Percentiles rank a stretch among this genome's conserved stretches.
These are phyloP conservation scores for Scutellaria baicalensis DNA, from an alignment of 257 asterid genomes.

Conservation along the genomic window DNA sequence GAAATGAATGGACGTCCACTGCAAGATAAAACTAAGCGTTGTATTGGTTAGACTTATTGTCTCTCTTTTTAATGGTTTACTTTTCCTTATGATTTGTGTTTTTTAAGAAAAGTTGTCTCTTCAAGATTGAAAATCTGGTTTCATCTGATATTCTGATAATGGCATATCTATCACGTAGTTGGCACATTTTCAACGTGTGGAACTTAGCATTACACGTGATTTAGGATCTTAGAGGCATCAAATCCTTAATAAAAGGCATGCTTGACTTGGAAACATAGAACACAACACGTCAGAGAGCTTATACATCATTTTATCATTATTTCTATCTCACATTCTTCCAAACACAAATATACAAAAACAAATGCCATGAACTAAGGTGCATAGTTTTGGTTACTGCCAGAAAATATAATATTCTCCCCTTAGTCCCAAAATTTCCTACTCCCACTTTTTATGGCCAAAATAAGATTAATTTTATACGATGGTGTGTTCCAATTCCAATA, in stretches of 20 bases:
- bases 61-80: background rate
- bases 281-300: background rate
- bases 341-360: background rate
- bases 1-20: slow-evolving; percentile 21
- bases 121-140: background rate
- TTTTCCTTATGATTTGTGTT: background rate
- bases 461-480: background rate
- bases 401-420: background rate
- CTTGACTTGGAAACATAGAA: background rate
- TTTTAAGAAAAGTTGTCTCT: background rate
- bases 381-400: background rate
- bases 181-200: background rate
- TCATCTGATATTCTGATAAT: background rate
- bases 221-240: background rate
- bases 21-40: slow-evolving; percentile 35
- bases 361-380: background rate
- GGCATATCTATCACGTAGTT: background rate
- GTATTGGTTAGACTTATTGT: slow-evolving; percentile 34
- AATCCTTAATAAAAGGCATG: background rate
- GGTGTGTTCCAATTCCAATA: background rate
- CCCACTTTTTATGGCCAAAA: background rate
- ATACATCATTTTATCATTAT: background rate
- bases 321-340: background rate
- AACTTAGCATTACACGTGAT: background rate
- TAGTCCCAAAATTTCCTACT: background rate